These are phyloP conservation scores for Exophiala sp. DNA, from an alignment of 2,329 filamentous ascomycete genomes.

Conservation along the genomic window DNA sequence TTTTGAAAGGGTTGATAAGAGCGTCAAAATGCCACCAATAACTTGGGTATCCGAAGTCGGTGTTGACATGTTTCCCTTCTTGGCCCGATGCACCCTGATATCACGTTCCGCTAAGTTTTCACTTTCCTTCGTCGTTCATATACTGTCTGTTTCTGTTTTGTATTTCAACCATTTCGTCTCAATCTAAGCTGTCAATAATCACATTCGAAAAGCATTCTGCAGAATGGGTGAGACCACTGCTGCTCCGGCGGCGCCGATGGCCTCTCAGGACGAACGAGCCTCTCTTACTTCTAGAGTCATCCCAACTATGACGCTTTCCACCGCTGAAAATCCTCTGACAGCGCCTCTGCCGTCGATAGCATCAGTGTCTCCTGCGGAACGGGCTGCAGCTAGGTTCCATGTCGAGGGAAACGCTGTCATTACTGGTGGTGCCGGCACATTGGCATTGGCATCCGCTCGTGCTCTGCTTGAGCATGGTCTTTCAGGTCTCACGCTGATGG, in stretches of 20 bases:
- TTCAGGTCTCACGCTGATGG: conserved; percentile 58
- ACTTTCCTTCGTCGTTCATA: too few relatives aligned
- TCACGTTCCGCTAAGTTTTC: too few relatives aligned
- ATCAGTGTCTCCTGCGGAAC: conserved; percentile 27
- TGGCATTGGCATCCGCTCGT: conserved; percentile 56
- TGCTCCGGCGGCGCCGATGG: conserved; percentile 10
- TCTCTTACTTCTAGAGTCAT: conserved; percentile 25
- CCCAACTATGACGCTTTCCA: conserved; percentile 28
- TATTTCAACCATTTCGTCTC: too few relatives aligned
- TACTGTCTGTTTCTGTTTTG: too few relatives aligned
- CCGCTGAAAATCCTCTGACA: conserved; percentile 28
- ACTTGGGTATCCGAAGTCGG: too few relatives aligned
- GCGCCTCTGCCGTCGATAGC: conserved; percentile 30
- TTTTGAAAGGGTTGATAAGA: too few relatives aligned
- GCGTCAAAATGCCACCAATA: too few relatives aligned
- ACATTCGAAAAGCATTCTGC: too few relatives aligned
- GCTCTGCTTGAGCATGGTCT: conserved; percentile 68
- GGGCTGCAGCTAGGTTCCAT: conserved; percentile 32
- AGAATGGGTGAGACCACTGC: conserved; percentile 16
- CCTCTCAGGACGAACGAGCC: conserved; percentile 23
- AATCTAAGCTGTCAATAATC: too few relatives aligned
- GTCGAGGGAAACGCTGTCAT: conserved; percentile 40
- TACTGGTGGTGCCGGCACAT: conserved; percentile 64
- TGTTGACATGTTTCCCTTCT: too few relatives aligned
- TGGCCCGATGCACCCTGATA: too few relatives aligned